Evolutionary conservation across 768 basidiomycete species (phyloP), one percentile per base, ranked within the genome.

Genomic region (Serendipita indica): DNA sequence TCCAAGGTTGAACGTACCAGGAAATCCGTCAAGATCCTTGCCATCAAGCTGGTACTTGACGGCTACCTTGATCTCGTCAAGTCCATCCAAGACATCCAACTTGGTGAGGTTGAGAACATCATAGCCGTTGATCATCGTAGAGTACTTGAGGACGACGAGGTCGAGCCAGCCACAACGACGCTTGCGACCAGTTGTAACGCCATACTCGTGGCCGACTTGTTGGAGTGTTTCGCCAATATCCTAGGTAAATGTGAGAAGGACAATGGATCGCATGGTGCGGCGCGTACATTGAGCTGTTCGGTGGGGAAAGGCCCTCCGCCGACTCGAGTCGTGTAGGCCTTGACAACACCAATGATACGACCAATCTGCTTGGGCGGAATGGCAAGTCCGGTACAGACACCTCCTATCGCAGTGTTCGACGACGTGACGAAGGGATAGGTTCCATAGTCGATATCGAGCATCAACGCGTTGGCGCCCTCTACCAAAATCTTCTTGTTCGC

Each of bases 261-360:
- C 39, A 56, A 1, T 57, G 20, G 22, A 6, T 32, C 18, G 10
- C 5, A 41, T 43, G 16, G 30, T 7, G 20, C 22, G 45, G n/a
- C 6, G 73, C 82, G 60, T 54, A 89, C 86, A 70, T 92, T 86
- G 59, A 96, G 78, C 69, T 91, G 89, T 70, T 99, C 96, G 0
- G 89, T 90, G 5, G 96, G 92, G 78, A 99, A 98, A 2, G 96
- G 96, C 0, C 96, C 96, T 35, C 91, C 89, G n/a, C 96, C 96
- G 22, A 99, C 96, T 27, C 96, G 81, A 1, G 96, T 98, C 16
- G 96, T 98, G 70, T 99, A 99, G 0, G 96, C 96, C 71, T 98
- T 99, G 68, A 97, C 76, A 60, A 99, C 96, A 45, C 96, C 96
- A 64, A 93, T 85, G 25, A 83, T 76, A 49, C 81, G 80, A n/a